Base-by-base conservation (phyloP, 495 filamentous ascomycete genomes). In the Aspergillus conjunctus region DNA sequence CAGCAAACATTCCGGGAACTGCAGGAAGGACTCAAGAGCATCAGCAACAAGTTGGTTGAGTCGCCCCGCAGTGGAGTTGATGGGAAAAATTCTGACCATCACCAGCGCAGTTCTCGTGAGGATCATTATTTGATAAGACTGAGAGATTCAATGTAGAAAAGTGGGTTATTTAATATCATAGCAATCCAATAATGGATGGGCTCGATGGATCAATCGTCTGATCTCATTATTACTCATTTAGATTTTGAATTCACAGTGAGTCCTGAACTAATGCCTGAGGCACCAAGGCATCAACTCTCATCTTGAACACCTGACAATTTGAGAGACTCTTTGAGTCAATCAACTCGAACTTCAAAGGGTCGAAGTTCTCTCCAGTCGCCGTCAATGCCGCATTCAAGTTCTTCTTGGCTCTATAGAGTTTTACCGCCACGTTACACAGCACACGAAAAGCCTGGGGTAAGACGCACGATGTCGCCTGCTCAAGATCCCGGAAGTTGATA, bases 241-340 rank as follows among this genome's bases (percentile, higher is more conserved):
- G n/a, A n/a, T n/a, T n/a, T n/a, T n/a, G n/a, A n/a, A n/a, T n/a
- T n/a, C n/a, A n/a, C n/a, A n/a, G n/a, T n/a, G n/a, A n/a, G n/a
- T n/a, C n/a, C n/a, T n/a, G n/a, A n/a, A n/a, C 26, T 26, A 2
- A 1, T 15, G 54, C 45, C 56, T 58, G 1, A 59, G 56, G 56
- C 56, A 41, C 6, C 3, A 31, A 59, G 56, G 55, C 46, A 51
- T 11, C 45, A 58, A 49, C 3, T 15, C 30, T 26, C 2, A 26
- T 26, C 26, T 26, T 26, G 26, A 26, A 26, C 5, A 26, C 26
- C 26, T 5, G 26, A 26, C 26, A 26, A 26, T 26, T 2, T 26
- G 26, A 26, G 26, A n/a, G n/a, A n/a, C n/a, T n/a, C n/a, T 41
- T 43, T 14, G 39, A 43, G 17, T 17, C 39, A 43, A 7, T 43